These are phyloP conservation scores for Russula emetica DNA, from an alignment of 768 basidiomycete species.

Conservation along the genomic window DNA sequence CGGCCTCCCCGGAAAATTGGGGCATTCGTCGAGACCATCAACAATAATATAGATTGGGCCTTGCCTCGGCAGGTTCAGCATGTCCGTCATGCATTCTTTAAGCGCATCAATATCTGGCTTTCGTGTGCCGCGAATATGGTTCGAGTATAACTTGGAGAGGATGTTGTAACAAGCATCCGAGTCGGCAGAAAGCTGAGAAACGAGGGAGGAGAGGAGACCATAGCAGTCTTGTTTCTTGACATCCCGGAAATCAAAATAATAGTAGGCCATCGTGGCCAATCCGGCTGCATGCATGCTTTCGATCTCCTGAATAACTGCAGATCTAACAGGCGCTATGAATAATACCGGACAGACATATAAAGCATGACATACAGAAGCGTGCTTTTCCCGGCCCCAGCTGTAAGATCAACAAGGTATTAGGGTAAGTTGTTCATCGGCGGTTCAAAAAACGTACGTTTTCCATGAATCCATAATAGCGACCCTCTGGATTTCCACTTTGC, in stretches of 20 bases:
- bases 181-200: slow-evolving; percentile 4
- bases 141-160: neutral
- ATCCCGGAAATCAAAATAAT: slow-evolving; percentile 1
- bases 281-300: neutral
- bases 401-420: neutral
- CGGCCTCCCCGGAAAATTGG: too few species aligned
- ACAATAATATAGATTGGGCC: neutral
- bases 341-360: too few species aligned
- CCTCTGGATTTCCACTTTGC: neutral
- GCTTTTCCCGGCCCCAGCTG: slow-evolving; percentile 9
- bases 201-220: neutral
- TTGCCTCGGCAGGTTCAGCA: neutral
- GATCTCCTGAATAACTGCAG: slow-evolving; percentile 1
- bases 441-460: neutral
- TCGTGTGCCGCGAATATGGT: neutral
- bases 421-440: accelerated
- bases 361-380: neutral
- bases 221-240: neutral
- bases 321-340: neutral
- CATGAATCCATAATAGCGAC: neutral
- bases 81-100: neutral
- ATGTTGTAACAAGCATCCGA: neutral
- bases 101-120: neutral
- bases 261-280: neutral
- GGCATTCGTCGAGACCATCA: slow-evolving; percentile 2